Conservation (phyloP, 495 filamentous ascomycete genomes). For the Aspergillus ostianus region DNA sequence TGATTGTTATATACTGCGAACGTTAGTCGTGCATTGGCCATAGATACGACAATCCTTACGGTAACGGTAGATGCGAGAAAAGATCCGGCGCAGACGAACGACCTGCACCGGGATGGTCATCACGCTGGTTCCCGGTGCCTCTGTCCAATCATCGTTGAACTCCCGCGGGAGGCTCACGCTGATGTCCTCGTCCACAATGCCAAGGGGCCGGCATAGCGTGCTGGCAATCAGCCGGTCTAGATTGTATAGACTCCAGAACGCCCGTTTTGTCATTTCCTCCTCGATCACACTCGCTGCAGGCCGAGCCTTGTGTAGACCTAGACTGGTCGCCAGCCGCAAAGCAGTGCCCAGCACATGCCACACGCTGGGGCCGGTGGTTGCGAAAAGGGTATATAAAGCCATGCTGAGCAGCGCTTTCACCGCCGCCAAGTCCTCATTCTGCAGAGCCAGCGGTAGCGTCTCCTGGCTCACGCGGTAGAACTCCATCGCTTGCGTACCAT, state of each 20-base stretch:
- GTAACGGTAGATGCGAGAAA: conserved; percentile 47
- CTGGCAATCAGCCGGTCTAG: conserved; percentile 51
- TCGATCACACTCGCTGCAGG: conserved; percentile 33
- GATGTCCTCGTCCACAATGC: conserved; percentile 52
- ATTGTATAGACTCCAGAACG: conserved; percentile 55
- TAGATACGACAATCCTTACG: conserved; percentile 31
- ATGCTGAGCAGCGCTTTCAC: conserved; percentile 48
- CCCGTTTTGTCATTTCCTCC: conserved; percentile 50
- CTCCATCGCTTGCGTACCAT: conserved; percentile 33
- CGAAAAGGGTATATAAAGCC: conserved; percentile 51
- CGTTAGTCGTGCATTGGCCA: background rate
- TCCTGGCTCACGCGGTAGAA: conserved; percentile 44
- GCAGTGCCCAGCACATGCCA: conserved; percentile 53
- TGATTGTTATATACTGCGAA: conserved; percentile 45
- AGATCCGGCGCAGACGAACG: conserved; percentile 47
- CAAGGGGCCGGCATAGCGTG: conserved; percentile 49
- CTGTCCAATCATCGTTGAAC: conserved; percentile 43
- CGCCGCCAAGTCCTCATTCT: conserved; percentile 44
- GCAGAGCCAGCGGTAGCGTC: conserved; percentile 37
- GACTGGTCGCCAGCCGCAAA: conserved; percentile 46
- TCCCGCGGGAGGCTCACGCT: conserved; percentile 43
- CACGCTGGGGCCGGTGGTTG: conserved; percentile 49
- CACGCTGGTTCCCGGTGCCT: conserved; percentile 36
- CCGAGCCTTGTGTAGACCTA: conserved; percentile 49
- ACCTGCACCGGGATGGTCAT: conserved; percentile 53